Evolutionary conservation across 2,329 filamentous ascomycete species (phyloP).

Genomic region (Xylariaceae sp.): DNA sequence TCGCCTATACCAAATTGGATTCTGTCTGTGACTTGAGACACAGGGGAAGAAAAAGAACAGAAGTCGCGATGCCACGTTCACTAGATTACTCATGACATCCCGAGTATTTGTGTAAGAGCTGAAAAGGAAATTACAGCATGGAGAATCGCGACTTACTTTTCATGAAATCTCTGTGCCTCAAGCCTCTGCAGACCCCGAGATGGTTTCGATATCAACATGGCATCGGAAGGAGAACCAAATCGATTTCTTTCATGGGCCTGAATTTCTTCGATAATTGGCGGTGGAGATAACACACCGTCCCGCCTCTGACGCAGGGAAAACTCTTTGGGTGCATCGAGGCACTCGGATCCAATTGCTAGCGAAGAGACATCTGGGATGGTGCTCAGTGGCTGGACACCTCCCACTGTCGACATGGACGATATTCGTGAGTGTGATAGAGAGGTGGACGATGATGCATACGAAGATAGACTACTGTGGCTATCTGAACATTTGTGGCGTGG

Average conservation of each 20-base stretch:
- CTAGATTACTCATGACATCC: no score
- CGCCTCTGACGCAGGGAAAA: conserved; percentile 4
- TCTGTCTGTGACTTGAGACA: no score
- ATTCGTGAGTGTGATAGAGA: conserved; percentile 51
- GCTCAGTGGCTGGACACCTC: conserved; percentile 37
- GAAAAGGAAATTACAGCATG: no score
- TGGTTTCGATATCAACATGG: conserved; percentile 29
- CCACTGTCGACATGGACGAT: conserved; percentile 53
- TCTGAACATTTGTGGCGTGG: conserved; percentile 46
- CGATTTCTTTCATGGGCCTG: conserved; percentile 7
- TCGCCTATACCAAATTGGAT: no score
- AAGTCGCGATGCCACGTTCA: no score
- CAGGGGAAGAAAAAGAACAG: no score
- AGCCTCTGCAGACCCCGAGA: conserved; percentile 17
- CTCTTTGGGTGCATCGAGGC: background rate
- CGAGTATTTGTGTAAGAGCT: no score
- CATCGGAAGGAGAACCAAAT: conserved; percentile 32
- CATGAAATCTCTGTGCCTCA: conserved; percentile 9
- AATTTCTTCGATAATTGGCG: conserved; percentile 13
- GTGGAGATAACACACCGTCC: conserved; percentile 18
- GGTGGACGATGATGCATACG: conserved; percentile 45
- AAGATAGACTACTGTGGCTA: conserved; percentile 53
- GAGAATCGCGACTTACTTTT: no score
- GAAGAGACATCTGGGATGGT: conserved; percentile 37
- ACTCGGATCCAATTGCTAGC: conserved; percentile 31